Evolutionary conservation across 2,329 filamentous ascomycete species (phyloP).

Genomic region (Aspergillus transmontanensis): DNA sequence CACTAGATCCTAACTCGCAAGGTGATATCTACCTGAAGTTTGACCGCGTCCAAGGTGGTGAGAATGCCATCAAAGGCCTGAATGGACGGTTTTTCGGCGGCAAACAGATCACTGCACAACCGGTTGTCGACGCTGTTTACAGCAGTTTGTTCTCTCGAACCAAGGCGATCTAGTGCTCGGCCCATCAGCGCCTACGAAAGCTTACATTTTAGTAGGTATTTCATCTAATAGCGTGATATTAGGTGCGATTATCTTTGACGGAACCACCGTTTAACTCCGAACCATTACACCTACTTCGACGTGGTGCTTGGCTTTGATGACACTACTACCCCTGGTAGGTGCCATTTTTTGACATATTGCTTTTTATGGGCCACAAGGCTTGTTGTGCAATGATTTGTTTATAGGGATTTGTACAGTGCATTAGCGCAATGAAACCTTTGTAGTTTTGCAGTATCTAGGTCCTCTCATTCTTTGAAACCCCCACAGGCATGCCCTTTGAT

Average conservation of each 20-base stretch:
- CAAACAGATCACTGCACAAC: constrained; percentile 87
- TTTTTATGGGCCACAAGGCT: constrained; percentile 26
- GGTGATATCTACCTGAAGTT: constrained; percentile 99
- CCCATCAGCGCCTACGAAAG: constrained; percentile 27
- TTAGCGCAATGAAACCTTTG: constrained; percentile 18
- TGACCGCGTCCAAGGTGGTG: constrained; percentile 89
- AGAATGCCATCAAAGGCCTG: constrained; percentile 96
- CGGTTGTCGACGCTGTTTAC: constrained; percentile 98
- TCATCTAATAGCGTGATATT: constrained; percentile 30
- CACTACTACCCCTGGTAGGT: constrained; percentile 43
- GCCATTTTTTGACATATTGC: constrained; percentile 30
- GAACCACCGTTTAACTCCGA: constrained; percentile 14
- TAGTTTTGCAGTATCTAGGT: not conserved
- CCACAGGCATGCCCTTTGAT: not conserved
- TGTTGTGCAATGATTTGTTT: constrained; percentile 31
- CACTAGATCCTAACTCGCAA: constrained; percentile 87
- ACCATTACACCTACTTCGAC: constrained; percentile 22
- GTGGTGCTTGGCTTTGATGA: constrained; percentile 31
- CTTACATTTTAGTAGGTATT: constrained; percentile 31
- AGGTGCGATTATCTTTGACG: constrained; percentile 27
- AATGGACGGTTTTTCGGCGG: constrained; percentile 96
- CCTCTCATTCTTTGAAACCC: not conserved
- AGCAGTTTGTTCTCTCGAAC: constrained; percentile 91
- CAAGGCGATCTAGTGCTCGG: constrained; percentile 66
- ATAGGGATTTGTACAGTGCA: constrained; percentile 27